Evolutionary conservation across 495 filamentous ascomycete genomes (phyloP), one percentile per base, ranked within the genome.

Genomic region (Aspergillus nanangensis): DNA sequence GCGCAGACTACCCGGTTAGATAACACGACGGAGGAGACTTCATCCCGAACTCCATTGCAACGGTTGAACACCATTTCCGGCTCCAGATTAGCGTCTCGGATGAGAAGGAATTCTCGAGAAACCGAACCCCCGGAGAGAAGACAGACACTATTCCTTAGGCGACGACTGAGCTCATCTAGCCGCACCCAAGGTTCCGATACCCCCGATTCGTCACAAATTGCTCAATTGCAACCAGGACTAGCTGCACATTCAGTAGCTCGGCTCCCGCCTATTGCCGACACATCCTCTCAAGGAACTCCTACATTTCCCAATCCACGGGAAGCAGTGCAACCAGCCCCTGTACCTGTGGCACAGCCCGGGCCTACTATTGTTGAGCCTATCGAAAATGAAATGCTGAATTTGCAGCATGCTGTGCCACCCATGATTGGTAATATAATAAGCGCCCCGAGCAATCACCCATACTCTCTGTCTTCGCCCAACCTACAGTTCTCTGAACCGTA

Each of bases 381-480:
- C 17, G 33, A 42, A 31, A 38, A 48, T 18, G 34, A 34, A 10
- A 40, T 27, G 8, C 15, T 23, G 18, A 44, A 45, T 23, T 44
- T 34, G 45, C 47, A 51, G 24, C 49, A 48, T 11, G 27, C 50
- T 17, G 45, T 58, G 41, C 52, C 56, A 8, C 59, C 45, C n/a
- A 21, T 23, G 2, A 48, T 35, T n/a, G 33, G 31, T 44, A 53
- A 24, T 25, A 55, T 58, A n/a, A n/a, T n/a, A n/a, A n/a, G n/a
- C n/a, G n/a, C n/a, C n/a, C n/a, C n/a, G 14, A 48, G 62, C 29
- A 52, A 52, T n/a, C 57, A 65, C 25, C 57, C 61, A 5, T 72
- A 61, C 48, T 67, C 66, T 15, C 39, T 67, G 13, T 70, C 66
- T n/a, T 69, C 69, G 4, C 69, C 69, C 17, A 67, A 72, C 22